Percentiles rank a stretch among this genome's conserved stretches.
phyloP scores from a whole-genome alignment of 331 rosid species.

The Dryas integrifolia region DNA sequence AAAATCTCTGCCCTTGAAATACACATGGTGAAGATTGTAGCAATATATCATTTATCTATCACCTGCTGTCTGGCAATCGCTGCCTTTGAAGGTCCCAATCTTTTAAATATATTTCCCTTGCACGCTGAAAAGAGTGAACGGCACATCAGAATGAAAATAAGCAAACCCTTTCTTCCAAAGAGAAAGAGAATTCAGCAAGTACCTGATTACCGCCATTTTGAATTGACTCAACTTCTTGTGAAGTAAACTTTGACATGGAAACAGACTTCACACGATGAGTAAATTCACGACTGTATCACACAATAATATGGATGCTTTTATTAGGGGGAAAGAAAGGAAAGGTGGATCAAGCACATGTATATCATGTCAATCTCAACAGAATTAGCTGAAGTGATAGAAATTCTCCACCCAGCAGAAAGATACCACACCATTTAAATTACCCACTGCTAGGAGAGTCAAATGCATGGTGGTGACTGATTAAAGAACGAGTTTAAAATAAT shows the following conservation, averaged over 20 bases:
- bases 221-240: slow-evolving; percentile 84
- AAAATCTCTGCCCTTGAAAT: slow-evolving; percentile 11
- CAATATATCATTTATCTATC: slow-evolving; percentile 15
- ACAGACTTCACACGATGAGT: slow-evolving; percentile 98
- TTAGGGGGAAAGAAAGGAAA: not conserved
- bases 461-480: not conserved
- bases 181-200: slow-evolving; percentile 22
- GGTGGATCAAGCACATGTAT: not conserved
- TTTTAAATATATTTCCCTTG: slow-evolving; percentile 77
- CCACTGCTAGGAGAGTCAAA: not conserved
- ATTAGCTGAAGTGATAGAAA: not conserved
- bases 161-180: slow-evolving; percentile 6
- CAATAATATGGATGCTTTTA: slow-evolving; percentile 13
- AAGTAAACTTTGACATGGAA: slow-evolving; percentile 86
- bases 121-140: slow-evolving; percentile 54
- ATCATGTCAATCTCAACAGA: not conserved
- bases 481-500: not conserved
- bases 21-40: slow-evolving; percentile 1
- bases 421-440: not conserved
- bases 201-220: slow-evolving; percentile 97
- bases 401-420: not conserved
- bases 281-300: slow-evolving; percentile 76
- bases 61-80: slow-evolving; percentile 80
- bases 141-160: slow-evolving; percentile 30
- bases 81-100: slow-evolving; percentile 88